Percentiles rank a stretch among this genome's conserved stretches.
Conservation (phyloP, 441 rosid genomes). For the Lepidium campestre region DNA sequence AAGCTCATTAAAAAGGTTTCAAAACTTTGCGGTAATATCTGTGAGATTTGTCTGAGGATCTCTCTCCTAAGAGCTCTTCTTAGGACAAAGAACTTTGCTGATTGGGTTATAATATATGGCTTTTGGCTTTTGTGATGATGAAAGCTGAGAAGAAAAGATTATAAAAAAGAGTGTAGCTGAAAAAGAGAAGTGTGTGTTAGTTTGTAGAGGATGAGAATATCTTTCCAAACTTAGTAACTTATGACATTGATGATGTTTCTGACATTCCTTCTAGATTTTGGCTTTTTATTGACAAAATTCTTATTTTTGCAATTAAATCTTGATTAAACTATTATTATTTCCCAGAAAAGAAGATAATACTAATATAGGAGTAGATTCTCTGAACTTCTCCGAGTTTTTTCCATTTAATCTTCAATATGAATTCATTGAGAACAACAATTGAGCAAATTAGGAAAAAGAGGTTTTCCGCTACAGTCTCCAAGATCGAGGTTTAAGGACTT, state of each 20-base stretch:
- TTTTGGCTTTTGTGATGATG: constrained; percentile 11
- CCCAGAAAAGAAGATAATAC: too few species aligned
- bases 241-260: constrained; percentile 19
- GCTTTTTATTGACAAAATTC: background rate
- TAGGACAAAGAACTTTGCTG: background rate
- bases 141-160: constrained; percentile 17
- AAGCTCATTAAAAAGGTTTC: constrained; percentile 46
- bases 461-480: too few species aligned
- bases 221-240: constrained; percentile 15
- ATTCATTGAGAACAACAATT: too few species aligned
- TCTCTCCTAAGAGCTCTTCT: constrained; percentile 5
- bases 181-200: constrained; percentile 9
- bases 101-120: constrained; percentile 5
- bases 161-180: constrained; percentile 10
- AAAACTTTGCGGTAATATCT: background rate
- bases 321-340: too few species aligned
- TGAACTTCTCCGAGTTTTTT: too few species aligned
- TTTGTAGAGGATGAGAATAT: constrained; percentile 10
- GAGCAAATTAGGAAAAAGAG: too few species aligned
- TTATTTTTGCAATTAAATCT: background rate
- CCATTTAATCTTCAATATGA: too few species aligned
- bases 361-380: too few species aligned
- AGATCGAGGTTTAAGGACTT: background rate
- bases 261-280: constrained; percentile 6
- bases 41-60: constrained; percentile 18